A percentile compares a stretch with the other conserved stretches of the same genome.
Conservation (phyloP, 495 filamentous ascomycete genomes). For the Cercophora newfieldiana region DNA sequence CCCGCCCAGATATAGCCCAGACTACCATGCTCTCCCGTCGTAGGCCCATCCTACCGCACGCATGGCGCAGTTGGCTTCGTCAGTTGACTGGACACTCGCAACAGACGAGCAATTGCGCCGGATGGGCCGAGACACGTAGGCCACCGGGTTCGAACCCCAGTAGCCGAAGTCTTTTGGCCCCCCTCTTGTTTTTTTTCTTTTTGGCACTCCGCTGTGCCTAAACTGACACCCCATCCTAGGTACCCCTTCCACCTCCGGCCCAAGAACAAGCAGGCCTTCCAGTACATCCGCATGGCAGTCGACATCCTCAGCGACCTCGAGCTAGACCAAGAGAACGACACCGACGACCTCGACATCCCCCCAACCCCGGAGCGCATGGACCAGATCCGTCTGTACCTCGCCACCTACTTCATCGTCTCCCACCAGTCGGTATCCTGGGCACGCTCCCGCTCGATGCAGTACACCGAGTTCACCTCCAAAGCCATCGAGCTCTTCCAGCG, state of each 20-base stretch:
- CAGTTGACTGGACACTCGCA: no score
- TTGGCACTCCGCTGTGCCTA: not conserved
- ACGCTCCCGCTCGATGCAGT: constrained; percentile 27
- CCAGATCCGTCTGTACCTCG: constrained; percentile 41
- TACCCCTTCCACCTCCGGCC: constrained; percentile 52
- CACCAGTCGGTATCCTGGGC: constrained; percentile 41
- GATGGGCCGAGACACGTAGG: not conserved
- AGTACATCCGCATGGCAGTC: constrained; percentile 49
- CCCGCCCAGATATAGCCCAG: no score
- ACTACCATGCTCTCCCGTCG: no score
- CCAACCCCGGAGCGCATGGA: constrained; percentile 30
- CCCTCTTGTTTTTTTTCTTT: not conserved
- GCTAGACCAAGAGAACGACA: constrained; percentile 37
- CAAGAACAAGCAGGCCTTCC: constrained; percentile 42
- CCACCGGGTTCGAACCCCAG: no score
- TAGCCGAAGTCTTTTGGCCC: not conserved
- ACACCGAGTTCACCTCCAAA: constrained; percentile 34
- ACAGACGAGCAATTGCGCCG: not conserved
- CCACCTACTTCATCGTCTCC: constrained; percentile 40
- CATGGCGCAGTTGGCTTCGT: no score
- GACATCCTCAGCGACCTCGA: constrained; percentile 49
- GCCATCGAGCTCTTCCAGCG: constrained; percentile 39
- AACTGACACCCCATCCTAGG: constrained; percentile 31
- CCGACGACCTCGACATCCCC: constrained; percentile 1
- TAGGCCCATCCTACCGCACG: no score